phyloP scores from a whole-genome alignment of 1,139 yeast genomes.

The Blastobotrys indianensis region DNA sequence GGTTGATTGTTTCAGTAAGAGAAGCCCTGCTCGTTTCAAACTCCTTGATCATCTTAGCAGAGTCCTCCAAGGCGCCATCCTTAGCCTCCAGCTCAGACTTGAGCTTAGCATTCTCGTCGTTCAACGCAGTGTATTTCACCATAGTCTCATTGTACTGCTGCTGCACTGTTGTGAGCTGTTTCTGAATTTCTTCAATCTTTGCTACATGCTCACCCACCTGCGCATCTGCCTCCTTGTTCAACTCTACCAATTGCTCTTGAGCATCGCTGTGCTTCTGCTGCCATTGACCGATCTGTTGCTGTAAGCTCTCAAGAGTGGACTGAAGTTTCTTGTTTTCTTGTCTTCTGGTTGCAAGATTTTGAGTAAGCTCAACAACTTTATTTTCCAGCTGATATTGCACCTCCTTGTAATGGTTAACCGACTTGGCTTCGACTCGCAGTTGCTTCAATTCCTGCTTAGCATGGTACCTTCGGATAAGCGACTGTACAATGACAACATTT shows the following conservation, averaged over 20 bases:
- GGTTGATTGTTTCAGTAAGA: slow-evolving; percentile 60
- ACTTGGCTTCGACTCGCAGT: slow-evolving; percentile 78
- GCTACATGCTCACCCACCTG: slow-evolving; percentile 51
- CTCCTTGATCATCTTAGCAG: slow-evolving; percentile 27
- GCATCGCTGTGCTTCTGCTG: slow-evolving; percentile 30
- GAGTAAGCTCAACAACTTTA: slow-evolving; percentile 91
- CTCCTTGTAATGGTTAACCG: slow-evolving; percentile 83
- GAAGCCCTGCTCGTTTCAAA: slow-evolving; percentile 29
- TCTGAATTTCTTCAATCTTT: slow-evolving; percentile 41
- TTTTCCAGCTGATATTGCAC: slow-evolving; percentile 90
- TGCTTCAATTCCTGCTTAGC: slow-evolving; percentile 62
- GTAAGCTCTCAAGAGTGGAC: slow-evolving; percentile 52
- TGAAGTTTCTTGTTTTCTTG: slow-evolving; percentile 73
- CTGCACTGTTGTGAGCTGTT: slow-evolving; percentile 46
- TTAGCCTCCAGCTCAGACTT: slow-evolving; percentile 51
- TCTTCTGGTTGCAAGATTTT: slow-evolving; percentile 67
- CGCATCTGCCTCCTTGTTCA: slow-evolving; percentile 48
- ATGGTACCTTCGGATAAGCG: slow-evolving; percentile 66
- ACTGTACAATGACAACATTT: slow-evolving; percentile 67
- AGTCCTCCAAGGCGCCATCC: slow-evolving; percentile 47
- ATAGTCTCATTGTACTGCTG: slow-evolving; percentile 58
- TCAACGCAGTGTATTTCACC: slow-evolving; percentile 55
- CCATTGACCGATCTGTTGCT: slow-evolving; percentile 32
- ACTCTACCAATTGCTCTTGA: slow-evolving; percentile 26
- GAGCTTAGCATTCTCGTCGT: slow-evolving; percentile 58